Evolutionary conservation across 202 grass and related monocot genomes (phyloP).

Genomic region (Zizania palustris): DNA sequence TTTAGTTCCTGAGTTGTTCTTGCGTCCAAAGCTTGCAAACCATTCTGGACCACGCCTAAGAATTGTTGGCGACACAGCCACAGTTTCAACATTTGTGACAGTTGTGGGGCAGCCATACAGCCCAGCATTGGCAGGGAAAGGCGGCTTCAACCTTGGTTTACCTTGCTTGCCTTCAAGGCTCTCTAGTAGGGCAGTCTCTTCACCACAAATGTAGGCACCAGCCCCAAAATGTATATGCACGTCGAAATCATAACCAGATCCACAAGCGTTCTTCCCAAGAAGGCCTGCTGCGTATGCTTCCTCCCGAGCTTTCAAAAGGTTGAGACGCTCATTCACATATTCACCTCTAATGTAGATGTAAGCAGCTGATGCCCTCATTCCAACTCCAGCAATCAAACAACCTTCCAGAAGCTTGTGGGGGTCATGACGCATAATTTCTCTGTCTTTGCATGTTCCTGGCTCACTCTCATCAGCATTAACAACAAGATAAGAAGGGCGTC

Average conservation of each 20-base stretch:
- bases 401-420: conserved; percentile 97
- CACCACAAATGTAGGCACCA: conserved; percentile 96
- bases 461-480: conserved; percentile 99
- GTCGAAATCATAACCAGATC: conserved; percentile 95
- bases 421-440: conserved; percentile 97
- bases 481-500: conserved; percentile 92
- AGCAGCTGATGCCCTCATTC: conserved; percentile 94
- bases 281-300: conserved; percentile 90
- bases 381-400: conserved; percentile 92
- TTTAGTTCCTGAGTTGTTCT: conserved; percentile 93
- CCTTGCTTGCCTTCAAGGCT: conserved; percentile 98
- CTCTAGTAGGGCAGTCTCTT: conserved; percentile 94
- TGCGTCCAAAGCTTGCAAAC: conserved; percentile 97
- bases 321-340: conserved; percentile 86
- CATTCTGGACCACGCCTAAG: conserved; percentile 91
- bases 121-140: conserved; percentile 92
- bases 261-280: conserved; percentile 91
- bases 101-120: conserved; percentile 94
- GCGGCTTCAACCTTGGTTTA: conserved; percentile 90
- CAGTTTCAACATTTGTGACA: conserved; percentile 97
- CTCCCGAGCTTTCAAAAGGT: conserved; percentile 80
- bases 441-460: conserved; percentile 96
- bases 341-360: conserved; percentile 99
- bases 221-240: conserved; percentile 95
- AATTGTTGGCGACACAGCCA: conserved; percentile 96